phyloP scores from a whole-genome alignment of 176 grass and related monocot genomes.

The Musa itinerans region DNA sequence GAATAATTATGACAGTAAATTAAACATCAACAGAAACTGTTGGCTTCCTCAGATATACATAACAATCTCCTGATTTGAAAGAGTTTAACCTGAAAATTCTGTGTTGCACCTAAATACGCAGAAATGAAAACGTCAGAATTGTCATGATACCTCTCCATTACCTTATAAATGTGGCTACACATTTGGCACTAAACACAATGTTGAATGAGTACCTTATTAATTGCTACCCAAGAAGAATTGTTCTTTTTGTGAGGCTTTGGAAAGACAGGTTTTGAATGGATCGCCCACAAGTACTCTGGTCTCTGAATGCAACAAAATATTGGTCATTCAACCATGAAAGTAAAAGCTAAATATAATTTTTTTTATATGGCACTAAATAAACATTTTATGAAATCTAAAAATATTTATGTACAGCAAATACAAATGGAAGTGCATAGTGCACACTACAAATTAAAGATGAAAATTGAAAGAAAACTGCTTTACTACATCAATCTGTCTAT shows the following conservation, averaged over 20 bases:
- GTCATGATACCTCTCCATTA: neutral
- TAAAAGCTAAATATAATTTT: neutral
- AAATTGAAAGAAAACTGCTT: neutral
- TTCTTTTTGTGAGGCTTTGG: constrained; percentile 85
- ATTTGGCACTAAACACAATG: neutral
- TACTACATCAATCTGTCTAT: neutral
- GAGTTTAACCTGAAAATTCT: too few relatives aligned
- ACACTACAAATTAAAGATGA: neutral
- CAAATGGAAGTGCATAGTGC: neutral
- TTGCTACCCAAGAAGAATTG: constrained; percentile 79
- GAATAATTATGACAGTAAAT: too few relatives aligned
- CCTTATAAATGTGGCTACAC: neutral
- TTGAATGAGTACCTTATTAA: constrained; percentile 56
- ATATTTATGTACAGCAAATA: neutral
- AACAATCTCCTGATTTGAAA: too few relatives aligned
- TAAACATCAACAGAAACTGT: too few relatives aligned
- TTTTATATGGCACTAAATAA: neutral
- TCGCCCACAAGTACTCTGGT: constrained; percentile 81
- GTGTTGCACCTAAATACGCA: too few relatives aligned
- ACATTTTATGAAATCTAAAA: neutral
- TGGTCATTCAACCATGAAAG: constrained; percentile 5
- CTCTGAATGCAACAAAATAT: constrained; percentile 49
- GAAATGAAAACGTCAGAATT: neutral
- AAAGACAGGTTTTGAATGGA: constrained; percentile 65
- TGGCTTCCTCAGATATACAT: too few relatives aligned